A percentile compares a stretch with the other conserved stretches of the same genome.
Evolutionary conservation across 331 rosid species (phyloP).

Genomic region (Prunus yedoensis): DNA sequence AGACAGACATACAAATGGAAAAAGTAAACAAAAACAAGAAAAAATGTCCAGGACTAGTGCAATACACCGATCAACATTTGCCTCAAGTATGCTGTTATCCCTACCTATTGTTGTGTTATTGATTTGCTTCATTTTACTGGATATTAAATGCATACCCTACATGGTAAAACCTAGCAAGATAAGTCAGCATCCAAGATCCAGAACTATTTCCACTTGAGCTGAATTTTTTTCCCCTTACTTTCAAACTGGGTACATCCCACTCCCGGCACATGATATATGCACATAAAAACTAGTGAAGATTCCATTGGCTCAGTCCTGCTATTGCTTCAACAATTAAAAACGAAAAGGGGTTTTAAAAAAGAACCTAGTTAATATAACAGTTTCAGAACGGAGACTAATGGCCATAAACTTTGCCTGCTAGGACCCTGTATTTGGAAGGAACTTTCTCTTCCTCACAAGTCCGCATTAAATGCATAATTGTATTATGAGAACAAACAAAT

Average conservation of each 20-base stretch:
- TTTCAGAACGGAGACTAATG: neutral
- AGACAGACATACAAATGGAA: conserved; percentile 1
- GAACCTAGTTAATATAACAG: neutral
- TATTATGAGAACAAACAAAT: neutral
- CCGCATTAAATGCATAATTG: neutral
- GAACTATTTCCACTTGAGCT: neutral
- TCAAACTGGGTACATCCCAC: neutral
- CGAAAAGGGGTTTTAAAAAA: neutral
- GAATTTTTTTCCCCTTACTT: too few species aligned
- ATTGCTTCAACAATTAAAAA: neutral
- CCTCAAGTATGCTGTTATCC: neutral
- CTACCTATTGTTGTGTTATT: neutral
- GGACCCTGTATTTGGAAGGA: neutral
- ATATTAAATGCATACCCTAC: neutral
- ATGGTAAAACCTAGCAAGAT: neutral
- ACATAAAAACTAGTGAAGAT: neutral
- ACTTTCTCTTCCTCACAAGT: neutral
- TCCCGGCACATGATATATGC: neutral
- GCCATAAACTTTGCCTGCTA: neutral
- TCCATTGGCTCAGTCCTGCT: neutral
- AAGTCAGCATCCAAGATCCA: neutral
- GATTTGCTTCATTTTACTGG: neutral
- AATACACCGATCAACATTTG: neutral
- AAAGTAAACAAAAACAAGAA: neutral
- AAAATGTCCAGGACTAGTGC: neutral